These are phyloP conservation scores for Chrysochromulina parva DNA, from an alignment of 78 protist species.

Conservation along the genomic window DNA sequence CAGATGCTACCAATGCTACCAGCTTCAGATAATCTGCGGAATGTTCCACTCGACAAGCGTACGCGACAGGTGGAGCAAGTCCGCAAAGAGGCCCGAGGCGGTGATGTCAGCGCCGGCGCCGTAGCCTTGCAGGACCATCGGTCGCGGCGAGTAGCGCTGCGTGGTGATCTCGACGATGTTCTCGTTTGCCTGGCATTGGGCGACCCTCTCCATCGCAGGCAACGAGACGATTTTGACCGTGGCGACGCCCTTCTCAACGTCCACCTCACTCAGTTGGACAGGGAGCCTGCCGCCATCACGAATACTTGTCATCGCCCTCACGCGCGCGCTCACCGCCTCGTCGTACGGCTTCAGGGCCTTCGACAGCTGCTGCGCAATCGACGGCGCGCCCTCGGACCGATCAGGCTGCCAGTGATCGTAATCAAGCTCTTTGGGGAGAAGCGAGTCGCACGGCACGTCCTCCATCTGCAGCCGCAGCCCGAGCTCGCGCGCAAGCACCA, in stretches of 20 bases:
- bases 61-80: neutral
- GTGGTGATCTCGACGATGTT: neutral
- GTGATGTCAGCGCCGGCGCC: neutral
- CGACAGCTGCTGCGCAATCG: neutral
- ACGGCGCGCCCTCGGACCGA: neutral
- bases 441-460: neutral
- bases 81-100: neutral
- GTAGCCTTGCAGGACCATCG: neutral
- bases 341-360: neutral
- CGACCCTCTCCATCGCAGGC: neutral
- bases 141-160: neutral
- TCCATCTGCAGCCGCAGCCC: neutral
- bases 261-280: neutral
- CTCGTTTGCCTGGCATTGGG: neutral
- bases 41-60: neutral
- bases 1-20: no score
- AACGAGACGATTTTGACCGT: neutral
- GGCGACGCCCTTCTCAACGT: neutral
- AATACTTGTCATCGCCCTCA: neutral
- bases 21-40: neutral
- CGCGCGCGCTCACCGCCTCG: neutral
- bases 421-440: no score
- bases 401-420: no score
- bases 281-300: neutral
- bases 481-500: conserved; percentile 40